These are phyloP conservation scores for Cubamyces sp. DNA, from an alignment of 768 basidiomycete genomes.

Conservation along the genomic window DNA sequence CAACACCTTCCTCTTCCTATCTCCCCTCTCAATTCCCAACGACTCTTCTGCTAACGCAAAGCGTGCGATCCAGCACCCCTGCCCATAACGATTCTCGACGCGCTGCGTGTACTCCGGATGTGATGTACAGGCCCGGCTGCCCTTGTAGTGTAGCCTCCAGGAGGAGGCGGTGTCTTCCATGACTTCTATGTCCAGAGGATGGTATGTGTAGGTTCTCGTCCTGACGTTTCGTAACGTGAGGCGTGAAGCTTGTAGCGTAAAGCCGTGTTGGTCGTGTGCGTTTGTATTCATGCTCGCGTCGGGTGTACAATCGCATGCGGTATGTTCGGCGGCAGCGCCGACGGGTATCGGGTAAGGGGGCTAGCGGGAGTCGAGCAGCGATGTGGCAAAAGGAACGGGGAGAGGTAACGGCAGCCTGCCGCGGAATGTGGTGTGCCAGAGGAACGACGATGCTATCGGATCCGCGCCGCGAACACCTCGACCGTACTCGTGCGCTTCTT, in stretches of 20 bases:
- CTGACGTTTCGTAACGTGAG: slow-evolving; percentile 13
- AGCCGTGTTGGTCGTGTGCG: slow-evolving; percentile 7
- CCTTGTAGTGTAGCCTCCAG: not conserved
- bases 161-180: no score
- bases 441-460: slow-evolving; percentile 2
- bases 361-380: not conserved
- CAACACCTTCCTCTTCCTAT: not conserved
- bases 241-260: no score
- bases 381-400: not conserved
- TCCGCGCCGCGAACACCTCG: slow-evolving; percentile 7
- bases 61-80: no score
- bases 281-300: not conserved
- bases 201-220: not conserved
- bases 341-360: not conserved
- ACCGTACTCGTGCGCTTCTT: slow-evolving; percentile 10
- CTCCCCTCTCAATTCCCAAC: not conserved
- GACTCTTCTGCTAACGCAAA: not conserved
- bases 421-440: not conserved
- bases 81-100: no score
- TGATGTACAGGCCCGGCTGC: no score
- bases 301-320: not conserved
- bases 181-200: not conserved
- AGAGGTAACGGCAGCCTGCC: not conserved
- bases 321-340: not conserved
- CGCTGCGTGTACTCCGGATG: no score